These are phyloP conservation scores for Tanozyma kutaoensis DNA, from an alignment of 805 yeast genomes.

Conservation along the genomic window DNA sequence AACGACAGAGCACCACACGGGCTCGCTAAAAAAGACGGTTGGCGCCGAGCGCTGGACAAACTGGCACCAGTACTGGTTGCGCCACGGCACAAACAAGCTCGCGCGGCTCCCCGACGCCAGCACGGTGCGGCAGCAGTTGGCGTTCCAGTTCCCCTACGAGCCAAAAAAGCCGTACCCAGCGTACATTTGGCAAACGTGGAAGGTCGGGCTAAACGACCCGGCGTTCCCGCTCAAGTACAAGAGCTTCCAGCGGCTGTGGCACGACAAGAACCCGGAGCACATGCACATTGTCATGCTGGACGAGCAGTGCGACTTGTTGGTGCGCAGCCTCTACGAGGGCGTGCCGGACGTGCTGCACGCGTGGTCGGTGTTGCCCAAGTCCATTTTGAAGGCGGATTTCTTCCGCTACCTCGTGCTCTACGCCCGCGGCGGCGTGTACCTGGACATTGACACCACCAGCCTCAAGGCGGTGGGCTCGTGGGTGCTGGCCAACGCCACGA, in stretches of 20 bases:
- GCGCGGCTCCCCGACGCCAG: neutral
- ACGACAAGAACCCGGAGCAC: conserved; percentile 3
- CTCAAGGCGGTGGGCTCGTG: conserved; percentile 46
- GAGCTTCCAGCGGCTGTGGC: conserved; percentile 4
- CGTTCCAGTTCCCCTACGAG: conserved; percentile 7
- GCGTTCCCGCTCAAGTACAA: conserved; percentile 7
- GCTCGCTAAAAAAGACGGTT: too few relatives aligned
- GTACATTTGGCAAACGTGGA: conserved; percentile 18
- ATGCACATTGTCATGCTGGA: conserved; percentile 7
- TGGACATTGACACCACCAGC: conserved; percentile 79
- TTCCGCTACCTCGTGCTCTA: conserved; percentile 76
- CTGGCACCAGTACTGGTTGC: too few relatives aligned
- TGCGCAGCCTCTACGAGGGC: conserved; percentile 43
- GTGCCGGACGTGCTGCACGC: conserved; percentile 72
- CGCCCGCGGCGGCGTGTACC: conserved; percentile 88
- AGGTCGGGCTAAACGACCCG: conserved; percentile 9
- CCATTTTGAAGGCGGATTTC: conserved; percentile 83
- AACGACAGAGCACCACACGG: too few relatives aligned
- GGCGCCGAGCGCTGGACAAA: too few relatives aligned
- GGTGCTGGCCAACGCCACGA: conserved; percentile 22
- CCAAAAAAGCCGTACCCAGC: conserved; percentile 9
- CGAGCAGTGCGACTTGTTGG: conserved; percentile 14
- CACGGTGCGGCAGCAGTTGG: neutral
- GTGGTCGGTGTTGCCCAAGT: conserved; percentile 62
- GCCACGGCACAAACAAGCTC: too few relatives aligned